Evolutionary conservation across 352 stramenopile genomes (phyloP), one percentile per base, ranked within the genome.

Genomic region (Pythium oligandrum): DNA sequence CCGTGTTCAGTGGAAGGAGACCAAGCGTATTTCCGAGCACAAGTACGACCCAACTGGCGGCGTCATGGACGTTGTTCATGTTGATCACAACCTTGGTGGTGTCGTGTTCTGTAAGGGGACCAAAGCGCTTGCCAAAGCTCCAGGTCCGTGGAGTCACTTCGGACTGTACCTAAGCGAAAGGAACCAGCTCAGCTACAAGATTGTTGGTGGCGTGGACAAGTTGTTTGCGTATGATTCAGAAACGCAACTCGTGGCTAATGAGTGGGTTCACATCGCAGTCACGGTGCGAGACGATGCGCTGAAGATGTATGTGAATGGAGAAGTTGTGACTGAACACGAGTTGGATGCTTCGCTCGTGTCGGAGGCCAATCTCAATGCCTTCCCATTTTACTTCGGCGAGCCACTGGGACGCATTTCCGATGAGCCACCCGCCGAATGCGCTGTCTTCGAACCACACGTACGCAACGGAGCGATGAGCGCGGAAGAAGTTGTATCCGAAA

Each of bases 41-140:
- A 51, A 59, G 3, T 93, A 85, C 51, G 71, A 90, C 52, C 74
- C 76, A 1, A 83, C 75, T 31, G 9, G 47, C 26, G 67, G 61
- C 2, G 63, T 74, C 17, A 76, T 78, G 36, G 78, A 90, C 4
- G 69, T 91, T 0, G 47, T 89, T 34, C 66, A 83, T n/a, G 67
- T 70, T 0, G 63, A 78, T 52, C 65, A 88, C 59, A 73, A 68
- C 38, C 55, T 76, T 3, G 75, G 78, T 33, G 83, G 83, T 9
- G 64, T 73, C 39, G 78, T 93, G 12, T 88, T 88, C 57, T 75
- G 73, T 45, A 88, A 89, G 42, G 82, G 82, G 7, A 85, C 83
- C 46, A 80, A 73, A 40, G 83, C 63, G 17, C 68, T 89, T 40
- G 60, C 79, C 2, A 73, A 71, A 51, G 75, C 83, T 32, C 77